Conservation (phyloP, 495 filamentous ascomycete species). For the Penicillium tannophilum region DNA sequence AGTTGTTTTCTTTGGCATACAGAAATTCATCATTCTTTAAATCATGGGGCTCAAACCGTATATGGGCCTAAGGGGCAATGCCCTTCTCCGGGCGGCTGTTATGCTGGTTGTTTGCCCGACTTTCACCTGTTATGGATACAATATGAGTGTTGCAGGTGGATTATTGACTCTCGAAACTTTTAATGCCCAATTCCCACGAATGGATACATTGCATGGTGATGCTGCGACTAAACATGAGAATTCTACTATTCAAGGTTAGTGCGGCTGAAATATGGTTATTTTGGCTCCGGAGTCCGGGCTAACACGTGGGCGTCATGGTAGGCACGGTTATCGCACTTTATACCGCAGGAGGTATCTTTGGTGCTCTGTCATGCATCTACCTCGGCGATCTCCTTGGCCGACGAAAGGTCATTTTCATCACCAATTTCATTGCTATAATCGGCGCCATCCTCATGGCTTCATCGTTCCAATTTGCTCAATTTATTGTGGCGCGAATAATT, state of each 20-base stretch:
- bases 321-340: slow-evolving; percentile 40
- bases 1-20: not conserved
- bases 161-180: slow-evolving; percentile 30
- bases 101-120: slow-evolving; percentile 31
- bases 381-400: slow-evolving; percentile 39
- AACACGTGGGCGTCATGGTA: slow-evolving; percentile 9
- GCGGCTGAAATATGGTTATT: not conserved
- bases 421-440: slow-evolving; percentile 35
- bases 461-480: slow-evolving; percentile 34
- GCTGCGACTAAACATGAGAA: slow-evolving; percentile 18
- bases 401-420: slow-evolving; percentile 34
- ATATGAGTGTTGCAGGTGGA: slow-evolving; percentile 41
- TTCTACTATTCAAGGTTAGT: slow-evolving; percentile 33
- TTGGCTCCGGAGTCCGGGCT: not conserved
- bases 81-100: slow-evolving; percentile 21
- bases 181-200: slow-evolving; percentile 41
- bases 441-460: slow-evolving; percentile 49
- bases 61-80: slow-evolving; percentile 22
- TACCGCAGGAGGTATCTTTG: slow-evolving; percentile 41
- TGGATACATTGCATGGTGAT: slow-evolving; percentile 29
- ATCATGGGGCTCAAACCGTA: slow-evolving; percentile 11
- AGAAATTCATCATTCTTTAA: not conserved
- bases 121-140: slow-evolving; percentile 48
- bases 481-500: slow-evolving; percentile 53
- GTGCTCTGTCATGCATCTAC: slow-evolving; percentile 37